phyloP scores from a whole-genome alignment of 2,329 filamentous ascomycete genomes.

The Hymenoscyphus fructigenus region DNA sequence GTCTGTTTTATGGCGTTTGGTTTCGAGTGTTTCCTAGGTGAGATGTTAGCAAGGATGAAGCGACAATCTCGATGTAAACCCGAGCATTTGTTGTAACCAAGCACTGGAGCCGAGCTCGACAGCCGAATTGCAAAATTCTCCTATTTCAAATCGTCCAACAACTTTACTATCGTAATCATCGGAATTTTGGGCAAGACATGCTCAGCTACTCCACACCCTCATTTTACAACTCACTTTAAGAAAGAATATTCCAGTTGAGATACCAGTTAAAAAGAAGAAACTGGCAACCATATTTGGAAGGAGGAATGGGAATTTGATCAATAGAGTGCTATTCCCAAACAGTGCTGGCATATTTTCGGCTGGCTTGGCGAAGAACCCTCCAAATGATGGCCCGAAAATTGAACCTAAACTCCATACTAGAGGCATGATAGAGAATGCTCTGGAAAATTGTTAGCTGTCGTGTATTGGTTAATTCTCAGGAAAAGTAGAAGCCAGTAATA shows the following conservation, averaged over 20 bases:
- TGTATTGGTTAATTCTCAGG: not conserved
- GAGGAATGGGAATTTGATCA: conserved; percentile 76
- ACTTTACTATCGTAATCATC: not conserved
- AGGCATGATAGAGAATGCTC: conserved; percentile 92
- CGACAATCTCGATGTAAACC: too few species aligned
- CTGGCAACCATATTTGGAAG: conserved; percentile 81
- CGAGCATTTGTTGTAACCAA: too few species aligned
- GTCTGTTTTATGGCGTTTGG: conserved; percentile 66
- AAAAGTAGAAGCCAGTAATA: not conserved
- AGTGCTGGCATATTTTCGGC: conserved; percentile 69
- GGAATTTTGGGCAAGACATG: not conserved
- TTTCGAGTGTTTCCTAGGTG: conserved; percentile 72
- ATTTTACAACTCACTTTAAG: conserved; percentile 54
- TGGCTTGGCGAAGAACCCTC: conserved; percentile 82
- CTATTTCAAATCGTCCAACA: not conserved
- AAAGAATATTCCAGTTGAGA: conserved; percentile 73
- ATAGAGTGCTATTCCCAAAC: conserved; percentile 66
- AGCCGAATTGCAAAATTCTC: not conserved
- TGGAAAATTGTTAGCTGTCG: not conserved
- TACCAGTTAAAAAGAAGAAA: conserved; percentile 74
- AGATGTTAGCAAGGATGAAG: not conserved
- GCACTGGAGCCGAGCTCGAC: not conserved
- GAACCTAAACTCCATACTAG: conserved; percentile 84
- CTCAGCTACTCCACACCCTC: not conserved
- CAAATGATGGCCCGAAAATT: conserved; percentile 84